phyloP scores from a whole-genome alignment of 2,329 filamentous ascomycete genomes.

The Fusarium tjaetaba region DNA sequence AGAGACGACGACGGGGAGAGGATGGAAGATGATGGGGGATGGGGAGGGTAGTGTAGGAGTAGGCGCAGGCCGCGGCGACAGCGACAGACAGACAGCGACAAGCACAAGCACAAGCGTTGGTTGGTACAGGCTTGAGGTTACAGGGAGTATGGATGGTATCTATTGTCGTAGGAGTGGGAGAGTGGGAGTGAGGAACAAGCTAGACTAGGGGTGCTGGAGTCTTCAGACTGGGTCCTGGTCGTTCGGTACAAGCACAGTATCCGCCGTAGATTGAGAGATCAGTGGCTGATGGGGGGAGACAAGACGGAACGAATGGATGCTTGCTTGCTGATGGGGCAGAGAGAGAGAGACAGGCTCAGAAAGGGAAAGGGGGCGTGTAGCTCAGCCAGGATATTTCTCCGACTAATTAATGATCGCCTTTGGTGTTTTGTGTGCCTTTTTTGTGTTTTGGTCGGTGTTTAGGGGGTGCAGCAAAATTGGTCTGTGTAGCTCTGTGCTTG shows the following conservation, averaged over 20 bases:
- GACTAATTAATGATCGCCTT: slow-evolving; percentile 35
- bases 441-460: neutral
- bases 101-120: neutral
- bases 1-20: slow-evolving; percentile 21
- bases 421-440: slow-evolving; percentile 23
- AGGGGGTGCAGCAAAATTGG: slow-evolving; percentile 16
- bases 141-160: neutral
- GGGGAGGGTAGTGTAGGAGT: slow-evolving; percentile 37
- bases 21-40: slow-evolving; percentile 25
- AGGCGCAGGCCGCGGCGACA: slow-evolving; percentile 9
- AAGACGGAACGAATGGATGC: slow-evolving; percentile 17
- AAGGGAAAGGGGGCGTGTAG: slow-evolving; percentile 20
- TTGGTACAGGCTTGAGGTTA: neutral
- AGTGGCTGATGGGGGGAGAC: slow-evolving; percentile 14
- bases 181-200: slow-evolving; percentile 5
- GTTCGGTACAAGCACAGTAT: neutral
- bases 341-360: neutral
- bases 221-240: slow-evolving; percentile 16
- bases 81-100: slow-evolving; percentile 4
- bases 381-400: slow-evolving; percentile 37
- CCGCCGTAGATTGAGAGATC: slow-evolving; percentile 15
- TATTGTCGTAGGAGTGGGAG: neutral
- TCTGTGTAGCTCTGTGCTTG: neutral
- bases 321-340: slow-evolving; percentile 3
- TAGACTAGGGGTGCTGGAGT: slow-evolving; percentile 31